A percentile compares a stretch with the other conserved stretches of the same genome.
Evolutionary conservation across 2,329 filamentous ascomycete genomes (phyloP).

Genomic region (Apiospora malaysiana): DNA sequence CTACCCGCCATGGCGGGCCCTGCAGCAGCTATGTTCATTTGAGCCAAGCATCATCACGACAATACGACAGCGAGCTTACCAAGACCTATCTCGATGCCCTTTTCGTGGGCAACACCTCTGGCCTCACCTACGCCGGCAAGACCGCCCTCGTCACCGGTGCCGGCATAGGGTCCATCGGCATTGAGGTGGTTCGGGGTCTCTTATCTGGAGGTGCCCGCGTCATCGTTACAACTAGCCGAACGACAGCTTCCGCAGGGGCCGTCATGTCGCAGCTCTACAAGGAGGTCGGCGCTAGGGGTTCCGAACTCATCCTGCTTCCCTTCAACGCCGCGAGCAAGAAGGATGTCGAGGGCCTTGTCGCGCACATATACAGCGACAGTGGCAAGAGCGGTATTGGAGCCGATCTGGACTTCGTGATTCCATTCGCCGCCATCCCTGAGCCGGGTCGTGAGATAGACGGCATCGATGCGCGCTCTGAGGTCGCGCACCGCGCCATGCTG

Average conservation of each 20-base stretch:
- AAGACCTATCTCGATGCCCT: not conserved
- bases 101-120: slow-evolving; percentile 95
- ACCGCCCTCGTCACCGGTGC: slow-evolving; percentile 98
- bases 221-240: slow-evolving; percentile 93
- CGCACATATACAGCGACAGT: not conserved
- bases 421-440: not conserved
- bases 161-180: slow-evolving; percentile 95
- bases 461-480: slow-evolving; percentile 69
- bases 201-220: slow-evolving; percentile 97
- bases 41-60: not conserved
- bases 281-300: slow-evolving; percentile 88
- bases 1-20: not conserved
- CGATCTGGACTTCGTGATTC: slow-evolving; percentile 1
- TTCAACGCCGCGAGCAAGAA: slow-evolving; percentile 56
- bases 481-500: slow-evolving; percentile 98
- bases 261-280: slow-evolving; percentile 99
- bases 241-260: slow-evolving; percentile 95
- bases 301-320: slow-evolving; percentile 94
- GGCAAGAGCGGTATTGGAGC: not conserved
- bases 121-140: slow-evolving; percentile 66
- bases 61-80: not conserved
- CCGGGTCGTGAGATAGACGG: not conserved
- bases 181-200: slow-evolving; percentile 92
- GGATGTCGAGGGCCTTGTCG: not conserved
- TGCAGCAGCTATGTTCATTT: not conserved